Conservation (phyloP, 306 rosid genomes). For the Cicer bijugum region DNA sequence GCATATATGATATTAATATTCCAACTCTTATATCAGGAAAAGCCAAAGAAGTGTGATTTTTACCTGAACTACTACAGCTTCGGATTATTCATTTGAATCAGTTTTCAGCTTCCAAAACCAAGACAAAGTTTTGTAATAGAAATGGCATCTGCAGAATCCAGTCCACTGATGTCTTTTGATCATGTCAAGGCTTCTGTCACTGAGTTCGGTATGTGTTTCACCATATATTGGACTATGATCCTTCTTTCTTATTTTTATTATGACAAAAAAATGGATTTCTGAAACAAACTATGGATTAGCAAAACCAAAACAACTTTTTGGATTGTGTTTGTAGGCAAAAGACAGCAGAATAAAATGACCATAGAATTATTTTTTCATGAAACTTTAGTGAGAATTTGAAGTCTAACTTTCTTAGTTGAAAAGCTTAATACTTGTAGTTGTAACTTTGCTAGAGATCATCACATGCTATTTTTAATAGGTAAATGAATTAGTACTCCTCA, state of each 20-base stretch:
- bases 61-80: neutral
- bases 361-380: too few species aligned
- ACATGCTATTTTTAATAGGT: too few species aligned
- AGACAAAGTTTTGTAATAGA: neutral
- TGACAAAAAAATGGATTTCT: too few species aligned
- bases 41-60: neutral
- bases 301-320: neutral
- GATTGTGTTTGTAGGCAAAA: neutral
- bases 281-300: too few species aligned
- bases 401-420: too few species aligned
- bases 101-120: slow-evolving; percentile 10
- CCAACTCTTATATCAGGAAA: slow-evolving; percentile 18
- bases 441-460: too few species aligned
- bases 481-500: too few species aligned
- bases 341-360: too few species aligned
- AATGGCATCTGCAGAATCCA: slow-evolving; percentile 26
- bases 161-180: slow-evolving; percentile 9
- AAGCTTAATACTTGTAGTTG: too few species aligned
- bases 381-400: too few species aligned
- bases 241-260: neutral
- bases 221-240: neutral
- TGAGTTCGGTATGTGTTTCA: slow-evolving; percentile 48
- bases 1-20: slow-evolving; percentile 41
- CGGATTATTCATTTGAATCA: slow-evolving; percentile 22
- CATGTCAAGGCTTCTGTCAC: slow-evolving; percentile 37